Evolutionary conservation across 179 eudicot species (phyloP).

Genomic region (Beta macrorhiza): DNA sequence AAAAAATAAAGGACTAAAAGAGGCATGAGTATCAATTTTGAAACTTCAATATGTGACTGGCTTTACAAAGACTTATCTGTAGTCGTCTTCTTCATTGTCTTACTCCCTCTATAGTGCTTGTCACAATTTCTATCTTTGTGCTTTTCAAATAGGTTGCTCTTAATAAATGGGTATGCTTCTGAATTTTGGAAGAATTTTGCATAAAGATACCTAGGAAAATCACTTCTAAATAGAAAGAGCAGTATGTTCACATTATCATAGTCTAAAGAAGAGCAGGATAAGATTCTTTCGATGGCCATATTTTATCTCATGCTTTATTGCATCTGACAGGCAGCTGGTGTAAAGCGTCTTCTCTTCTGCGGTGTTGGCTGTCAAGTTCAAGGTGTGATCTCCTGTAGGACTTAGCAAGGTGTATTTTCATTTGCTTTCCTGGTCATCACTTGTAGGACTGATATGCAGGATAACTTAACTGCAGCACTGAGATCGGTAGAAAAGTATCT

Average conservation of each 20-base stretch:
- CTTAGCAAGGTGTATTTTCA: slow-evolving; percentile 11
- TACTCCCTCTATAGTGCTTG: background rate
- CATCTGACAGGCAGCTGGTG: slow-evolving; percentile 81
- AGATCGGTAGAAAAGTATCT: slow-evolving; percentile 91
- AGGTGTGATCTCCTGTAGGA: slow-evolving; percentile 46
- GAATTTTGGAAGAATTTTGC: background rate
- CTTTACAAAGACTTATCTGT: background rate
- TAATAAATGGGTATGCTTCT: background rate
- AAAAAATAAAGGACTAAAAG: background rate
- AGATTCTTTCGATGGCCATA: background rate
- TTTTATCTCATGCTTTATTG: slow-evolving; percentile 7
- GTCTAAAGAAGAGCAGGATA: background rate
- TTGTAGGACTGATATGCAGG: slow-evolving; percentile 71
- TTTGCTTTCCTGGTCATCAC: slow-evolving; percentile 45
- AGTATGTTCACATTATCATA: background rate
- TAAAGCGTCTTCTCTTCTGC: slow-evolving; percentile 91
- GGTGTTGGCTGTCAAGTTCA: slow-evolving; percentile 99
- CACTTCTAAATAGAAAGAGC: background rate
- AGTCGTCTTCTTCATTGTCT: background rate
- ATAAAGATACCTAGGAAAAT: no score
- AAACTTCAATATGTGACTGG: background rate
- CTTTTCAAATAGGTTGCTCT: background rate
- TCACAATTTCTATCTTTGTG: background rate
- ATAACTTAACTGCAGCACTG: slow-evolving; percentile 80
- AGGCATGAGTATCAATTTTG: background rate